Evolutionary conservation across 1,139 yeast species (phyloP).

Genomic region (Geotrichum restrictum): DNA sequence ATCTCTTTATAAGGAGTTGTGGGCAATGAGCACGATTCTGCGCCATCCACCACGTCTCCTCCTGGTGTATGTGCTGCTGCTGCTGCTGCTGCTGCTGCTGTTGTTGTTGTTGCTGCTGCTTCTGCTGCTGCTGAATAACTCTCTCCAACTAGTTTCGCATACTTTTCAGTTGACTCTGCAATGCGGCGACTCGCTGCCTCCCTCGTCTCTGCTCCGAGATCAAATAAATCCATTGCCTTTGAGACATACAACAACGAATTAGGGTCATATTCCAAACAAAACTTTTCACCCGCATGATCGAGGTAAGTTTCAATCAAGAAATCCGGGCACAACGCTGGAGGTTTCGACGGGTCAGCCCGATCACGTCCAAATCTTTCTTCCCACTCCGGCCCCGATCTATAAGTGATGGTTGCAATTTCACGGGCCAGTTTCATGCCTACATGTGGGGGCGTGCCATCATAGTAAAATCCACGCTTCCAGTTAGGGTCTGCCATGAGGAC

Average conservation of each 20-base stretch:
- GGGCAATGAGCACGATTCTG: conserved; percentile 44
- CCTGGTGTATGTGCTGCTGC: background rate
- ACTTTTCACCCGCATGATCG: conserved; percentile 93
- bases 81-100: too few species aligned
- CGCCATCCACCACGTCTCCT: background rate
- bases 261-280: conserved; percentile 86
- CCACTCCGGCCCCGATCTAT: conserved; percentile 97
- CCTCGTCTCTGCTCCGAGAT: conserved; percentile 50
- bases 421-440: conserved; percentile 92
- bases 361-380: conserved; percentile 86
- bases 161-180: background rate
- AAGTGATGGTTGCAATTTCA: conserved; percentile 90
- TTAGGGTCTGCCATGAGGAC: conserved; percentile 91
- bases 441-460: conserved; percentile 77
- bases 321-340: conserved; percentile 91
- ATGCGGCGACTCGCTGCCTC: background rate
- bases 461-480: conserved; percentile 90
- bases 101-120: too few species aligned
- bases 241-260: conserved; percentile 81
- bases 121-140: too few species aligned
- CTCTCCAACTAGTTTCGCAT: too few species aligned
- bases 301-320: conserved; percentile 85
- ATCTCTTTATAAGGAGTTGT: conserved; percentile 55
- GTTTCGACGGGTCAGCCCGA: conserved; percentile 70
- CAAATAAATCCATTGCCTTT: conserved; percentile 93